Conservation (phyloP, 257 asterid species). For the Penstemon eatonii region DNA sequence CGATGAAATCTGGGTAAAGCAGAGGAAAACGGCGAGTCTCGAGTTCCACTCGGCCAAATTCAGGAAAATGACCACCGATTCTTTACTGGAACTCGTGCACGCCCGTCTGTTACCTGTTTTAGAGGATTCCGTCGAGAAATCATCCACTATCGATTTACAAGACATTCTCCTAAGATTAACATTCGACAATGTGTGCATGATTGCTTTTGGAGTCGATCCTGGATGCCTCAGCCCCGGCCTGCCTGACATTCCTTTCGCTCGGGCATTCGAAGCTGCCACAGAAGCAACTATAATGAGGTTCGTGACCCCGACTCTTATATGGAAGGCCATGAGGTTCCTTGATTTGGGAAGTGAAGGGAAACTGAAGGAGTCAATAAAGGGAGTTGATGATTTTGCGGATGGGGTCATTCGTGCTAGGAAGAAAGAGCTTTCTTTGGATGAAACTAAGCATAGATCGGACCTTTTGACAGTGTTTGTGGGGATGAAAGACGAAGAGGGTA, state of each 20-base stretch:
- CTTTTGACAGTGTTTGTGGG: conserved; percentile 81
- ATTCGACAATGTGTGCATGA: conserved; percentile 89
- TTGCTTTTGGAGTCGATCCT: conserved; percentile 95
- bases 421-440: conserved; percentile 49
- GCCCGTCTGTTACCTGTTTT: conserved; percentile 67
- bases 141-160: conserved; percentile 55
- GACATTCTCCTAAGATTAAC: conserved; percentile 77
- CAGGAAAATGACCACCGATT: conserved; percentile 63
- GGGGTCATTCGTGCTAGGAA: conserved; percentile 71
- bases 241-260: conserved; percentile 85
- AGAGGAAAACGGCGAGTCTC: conserved; percentile 83
- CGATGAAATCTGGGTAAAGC: conserved; percentile 66
- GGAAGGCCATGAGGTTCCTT: conserved; percentile 69
- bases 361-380: conserved; percentile 50
- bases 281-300: conserved; percentile 72
- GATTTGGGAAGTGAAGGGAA: conserved; percentile 64
- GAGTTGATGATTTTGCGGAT: conserved; percentile 67
- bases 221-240: conserved; percentile 71
- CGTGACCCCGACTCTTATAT: conserved; percentile 70
- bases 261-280: conserved; percentile 85
- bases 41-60: conserved; percentile 83
- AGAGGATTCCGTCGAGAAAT: conserved; percentile 42
- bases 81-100: conserved; percentile 78
- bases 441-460: conserved; percentile 48
- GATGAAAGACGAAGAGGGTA: conserved; percentile 56